phyloP scores from a whole-genome alignment of 257 asterid genomes.

The Cynanchum wilfordii region DNA sequence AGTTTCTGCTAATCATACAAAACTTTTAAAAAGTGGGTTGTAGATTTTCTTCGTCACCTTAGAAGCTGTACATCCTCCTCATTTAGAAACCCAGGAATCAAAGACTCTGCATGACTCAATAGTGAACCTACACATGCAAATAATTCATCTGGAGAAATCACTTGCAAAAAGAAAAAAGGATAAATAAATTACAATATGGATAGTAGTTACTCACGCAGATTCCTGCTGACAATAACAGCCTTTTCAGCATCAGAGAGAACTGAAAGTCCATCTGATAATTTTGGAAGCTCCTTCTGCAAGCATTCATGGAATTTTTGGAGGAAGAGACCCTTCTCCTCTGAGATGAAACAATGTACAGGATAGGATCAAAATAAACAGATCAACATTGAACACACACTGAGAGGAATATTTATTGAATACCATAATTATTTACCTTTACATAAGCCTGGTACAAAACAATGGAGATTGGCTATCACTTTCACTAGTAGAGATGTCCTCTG shows the following conservation, averaged over 20 bases:
- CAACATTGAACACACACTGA: constrained; percentile 11
- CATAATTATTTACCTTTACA: constrained; percentile 64
- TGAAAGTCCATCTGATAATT: constrained; percentile 36
- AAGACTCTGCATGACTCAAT: constrained; percentile 86
- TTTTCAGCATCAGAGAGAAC: constrained; percentile 48
- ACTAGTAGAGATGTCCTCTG: constrained; percentile 85
- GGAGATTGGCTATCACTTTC: constrained; percentile 95
- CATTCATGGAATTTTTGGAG: constrained; percentile 70
- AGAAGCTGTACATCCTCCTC: constrained; percentile 91
- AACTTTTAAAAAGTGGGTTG: neutral
- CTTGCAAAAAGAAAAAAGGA: neutral
- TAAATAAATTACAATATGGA: constrained; percentile 1
- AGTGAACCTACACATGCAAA: constrained; percentile 62
- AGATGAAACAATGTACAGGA: constrained; percentile 21
- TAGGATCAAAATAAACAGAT: constrained; percentile 9
- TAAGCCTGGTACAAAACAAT: constrained; percentile 84
- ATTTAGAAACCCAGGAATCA: constrained; percentile 70
- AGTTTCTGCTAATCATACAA: neutral
- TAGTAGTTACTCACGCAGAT: constrained; percentile 44
- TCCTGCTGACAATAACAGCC: constrained; percentile 48
- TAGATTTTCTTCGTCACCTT: constrained; percentile 45
- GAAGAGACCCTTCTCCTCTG: constrained; percentile 97
- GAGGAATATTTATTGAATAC: constrained; percentile 2
- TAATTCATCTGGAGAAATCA: constrained; percentile 22
- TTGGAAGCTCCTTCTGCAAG: constrained; percentile 52